These are phyloP conservation scores for Starmera caribaea DNA, from an alignment of 805 yeast species.

Conservation along the genomic window DNA sequence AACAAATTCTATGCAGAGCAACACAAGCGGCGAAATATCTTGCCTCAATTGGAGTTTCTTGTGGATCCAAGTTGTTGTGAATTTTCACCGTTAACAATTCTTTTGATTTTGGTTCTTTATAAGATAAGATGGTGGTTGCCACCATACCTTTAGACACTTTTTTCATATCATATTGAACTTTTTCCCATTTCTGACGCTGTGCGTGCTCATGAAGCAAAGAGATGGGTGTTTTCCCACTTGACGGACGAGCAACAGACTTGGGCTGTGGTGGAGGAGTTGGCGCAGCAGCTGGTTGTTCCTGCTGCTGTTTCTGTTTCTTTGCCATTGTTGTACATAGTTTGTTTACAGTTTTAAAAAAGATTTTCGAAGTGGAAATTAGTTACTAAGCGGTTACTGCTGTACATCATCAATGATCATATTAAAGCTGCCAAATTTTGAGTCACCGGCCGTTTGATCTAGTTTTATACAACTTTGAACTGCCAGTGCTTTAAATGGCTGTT, in stretches of 20 bases:
- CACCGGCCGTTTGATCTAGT: too few species aligned
- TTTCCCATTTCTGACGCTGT: slow-evolving; percentile 84
- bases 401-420: too few species aligned
- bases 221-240: slow-evolving; percentile 76
- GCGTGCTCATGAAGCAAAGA: slow-evolving; percentile 79
- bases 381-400: too few species aligned
- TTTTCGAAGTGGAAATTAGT: too few species aligned
- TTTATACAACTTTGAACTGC: too few species aligned
- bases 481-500: too few species aligned
- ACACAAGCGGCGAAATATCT: slow-evolving; percentile 86
- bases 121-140: slow-evolving; percentile 55
- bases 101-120: slow-evolving; percentile 75
- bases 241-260: slow-evolving; percentile 10
- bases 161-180: slow-evolving; percentile 68
- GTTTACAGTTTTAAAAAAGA: not conserved
- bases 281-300: slow-evolving; percentile 1
- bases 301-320: not conserved
- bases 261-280: slow-evolving; percentile 5
- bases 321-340: slow-evolving; percentile 1
- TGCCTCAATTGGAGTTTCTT: slow-evolving; percentile 81
- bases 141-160: slow-evolving; percentile 45
- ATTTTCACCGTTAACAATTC: slow-evolving; percentile 50
- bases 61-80: slow-evolving; percentile 45
- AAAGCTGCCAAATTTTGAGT: too few species aligned
- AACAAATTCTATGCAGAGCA: slow-evolving; percentile 71